Evolutionary conservation across 129 eudicot genomes (phyloP), one percentile per base, ranked within the genome.

Genomic region (Cynara cardunculus): DNA sequence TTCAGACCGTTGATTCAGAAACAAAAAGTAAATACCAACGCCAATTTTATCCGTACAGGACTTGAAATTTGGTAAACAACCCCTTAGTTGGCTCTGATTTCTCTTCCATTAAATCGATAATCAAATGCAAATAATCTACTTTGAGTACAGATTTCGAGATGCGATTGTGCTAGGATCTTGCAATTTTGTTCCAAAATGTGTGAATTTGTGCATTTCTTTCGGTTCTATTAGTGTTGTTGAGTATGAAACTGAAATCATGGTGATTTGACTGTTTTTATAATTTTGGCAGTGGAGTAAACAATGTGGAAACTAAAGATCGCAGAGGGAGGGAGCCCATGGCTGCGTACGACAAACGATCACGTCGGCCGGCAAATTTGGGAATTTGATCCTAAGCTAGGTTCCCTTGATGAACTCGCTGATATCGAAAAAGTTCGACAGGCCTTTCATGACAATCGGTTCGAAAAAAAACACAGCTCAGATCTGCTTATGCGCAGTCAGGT

Each of bases 401-500:
- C 98, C 1, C 83, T 90, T 3, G 94, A 86, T 28, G 98, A 93
- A 37, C 85, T 87, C 18, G 94, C 87, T 0, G 91, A 89, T 76
- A 83, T 93, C 84, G 96, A 93, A 44, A 86, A 87, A 44, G 82
- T 84, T 39, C 93, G 97, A 0, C 81, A 87, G 61, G 26, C 83
- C 24, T 96, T 89, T 35, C 88, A 81, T 37, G 81, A 72, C 0
- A 79, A 89, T 69, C 93, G 97, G 0, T 92, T 90, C 62, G 88
- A 84, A 71, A 82, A 85, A 71, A 92, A 88, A 75, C 99, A 96
- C 75, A 92, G 97, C 75, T 70, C 97, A 14, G 99, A 96, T 92
- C 90, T 92, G 72, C 89, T 96, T 66, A 96, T 96, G 99, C 92
- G 99, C 44, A 66, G 73, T 78, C 99, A 96, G 88, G 99, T 91